Base-by-base conservation (phyloP, 805 yeast species). In the Starmerella powellii region DNA sequence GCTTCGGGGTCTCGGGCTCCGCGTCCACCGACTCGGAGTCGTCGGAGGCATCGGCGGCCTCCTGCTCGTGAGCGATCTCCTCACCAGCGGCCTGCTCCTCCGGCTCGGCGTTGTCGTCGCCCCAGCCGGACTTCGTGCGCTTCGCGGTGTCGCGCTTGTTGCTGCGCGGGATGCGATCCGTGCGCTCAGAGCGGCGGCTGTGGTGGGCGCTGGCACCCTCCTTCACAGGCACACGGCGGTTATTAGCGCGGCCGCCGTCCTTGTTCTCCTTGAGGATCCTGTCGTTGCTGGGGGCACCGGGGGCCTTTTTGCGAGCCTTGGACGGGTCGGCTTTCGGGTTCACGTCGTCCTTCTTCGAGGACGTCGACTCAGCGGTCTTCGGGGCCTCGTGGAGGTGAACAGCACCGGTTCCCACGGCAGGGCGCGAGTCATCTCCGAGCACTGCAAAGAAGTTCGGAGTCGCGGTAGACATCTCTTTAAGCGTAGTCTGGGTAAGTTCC, bases 71-170 rank as follows among this genome's bases (percentile, higher is more conserved):
- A 45, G 65, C 65, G 38, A 61, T 49, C 46, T 61, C 62, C 54
- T 66, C 76, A 47, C 61, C 74, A 48, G 67, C 74, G 43, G 63
- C 70, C 60, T 69, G 70, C 54, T 74, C 82, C 53, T 68, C 80
- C 63, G 72, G 76, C 71, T 78, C 83, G 62, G 69, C 71, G 59
- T 70, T 68, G 65, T 79, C 76, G 61, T 78, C 84, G 62, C 95
- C 94, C 88, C 95, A 84, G 54, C 86, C 87, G 67, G 78, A 79
- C 64, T 72, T 74, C 60, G 80, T 73, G 66, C 80, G 78, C 79
- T 85, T 87, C 56, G 72, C 74, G 56, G 94, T 71, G 71, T 86
- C 95, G 58, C 76, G 64, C 73, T 81, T 83, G 61, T 80, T 84
- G 53, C 83, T 62, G 72, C 81, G 82, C 54, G 88, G 76, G 61